phyloP scores from a whole-genome alignment of 768 basidiomycete species.

The Pulveroboletus sp. region DNA sequence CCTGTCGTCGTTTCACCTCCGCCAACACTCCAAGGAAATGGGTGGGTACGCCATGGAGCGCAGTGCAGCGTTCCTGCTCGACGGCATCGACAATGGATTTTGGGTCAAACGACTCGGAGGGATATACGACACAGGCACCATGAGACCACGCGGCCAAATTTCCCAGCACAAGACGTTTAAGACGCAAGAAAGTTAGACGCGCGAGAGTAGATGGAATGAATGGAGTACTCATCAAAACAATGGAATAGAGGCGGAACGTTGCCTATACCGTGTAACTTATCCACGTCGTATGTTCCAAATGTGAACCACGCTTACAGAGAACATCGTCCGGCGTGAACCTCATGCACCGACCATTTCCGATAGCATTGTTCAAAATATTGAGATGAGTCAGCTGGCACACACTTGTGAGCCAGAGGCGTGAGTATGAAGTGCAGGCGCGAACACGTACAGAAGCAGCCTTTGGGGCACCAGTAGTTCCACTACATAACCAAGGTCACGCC shows the following conservation, averaged over 20 bases:
- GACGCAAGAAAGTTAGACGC: conserved; percentile 10
- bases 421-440: not conserved
- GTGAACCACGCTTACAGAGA: conserved; percentile 47
- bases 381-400: conserved; percentile 60
- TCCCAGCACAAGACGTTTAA: conserved; percentile 70
- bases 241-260: conserved; percentile 84
- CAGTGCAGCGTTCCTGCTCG: conserved; percentile 65
- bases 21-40: conserved; percentile 74
- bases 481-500: conserved; percentile 24
- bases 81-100: conserved; percentile 65
- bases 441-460: conserved; percentile 75
- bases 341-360: conserved; percentile 72
- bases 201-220: not conserved
- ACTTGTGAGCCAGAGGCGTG: not conserved
- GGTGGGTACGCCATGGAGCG: conserved; percentile 80
- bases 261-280: conserved; percentile 38
- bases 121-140: conserved; percentile 70
- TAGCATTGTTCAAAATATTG: conserved; percentile 74
- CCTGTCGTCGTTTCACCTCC: conserved; percentile 55
- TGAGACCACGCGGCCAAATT: conserved; percentile 77
- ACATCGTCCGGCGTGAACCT: conserved; percentile 57
- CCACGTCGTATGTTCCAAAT: not conserved
- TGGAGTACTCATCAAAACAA: conserved; percentile 76
- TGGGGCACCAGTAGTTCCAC: conserved; percentile 76
- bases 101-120: conserved; percentile 62